Conservation (phyloP, 2,329 filamentous ascomycete species). For the Diaporthe eres region DNA sequence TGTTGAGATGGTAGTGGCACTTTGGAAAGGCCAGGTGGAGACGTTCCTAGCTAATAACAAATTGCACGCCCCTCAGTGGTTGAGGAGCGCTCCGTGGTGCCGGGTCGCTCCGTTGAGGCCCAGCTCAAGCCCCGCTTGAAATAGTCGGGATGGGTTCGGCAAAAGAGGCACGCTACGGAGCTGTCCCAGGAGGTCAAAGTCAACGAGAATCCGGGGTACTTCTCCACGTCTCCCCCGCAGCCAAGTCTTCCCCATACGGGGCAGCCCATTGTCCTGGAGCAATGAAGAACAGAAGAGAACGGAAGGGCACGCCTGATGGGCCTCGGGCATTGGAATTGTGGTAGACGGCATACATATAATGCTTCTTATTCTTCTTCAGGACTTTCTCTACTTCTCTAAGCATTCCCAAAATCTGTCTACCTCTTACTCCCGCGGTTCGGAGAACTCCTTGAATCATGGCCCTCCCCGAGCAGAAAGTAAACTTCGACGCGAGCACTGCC, state of each 20-base stretch:
- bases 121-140: no score
- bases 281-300: background rate
- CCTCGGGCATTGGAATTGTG: background rate
- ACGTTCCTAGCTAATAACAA: background rate
- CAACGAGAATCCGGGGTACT: slow-evolving; percentile 3
- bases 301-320: background rate
- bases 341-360: background rate
- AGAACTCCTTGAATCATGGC: background rate
- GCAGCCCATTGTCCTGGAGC: background rate
- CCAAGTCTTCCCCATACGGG: slow-evolving; percentile 2
- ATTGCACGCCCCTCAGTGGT: background rate
- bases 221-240: slow-evolving; percentile 4
- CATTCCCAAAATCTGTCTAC: background rate
- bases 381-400: background rate
- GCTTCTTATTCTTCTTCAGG: background rate
- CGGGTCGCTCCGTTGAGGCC: background rate
- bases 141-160: background rate
- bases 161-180: background rate
- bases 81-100: background rate
- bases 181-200: background rate
- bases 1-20: background rate
- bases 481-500: background rate
- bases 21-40: background rate
- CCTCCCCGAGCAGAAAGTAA: background rate
- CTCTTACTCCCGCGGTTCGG: background rate